phyloP scores from a whole-genome alignment of 176 grass and related monocot genomes.

The Ensete glaucum region DNA sequence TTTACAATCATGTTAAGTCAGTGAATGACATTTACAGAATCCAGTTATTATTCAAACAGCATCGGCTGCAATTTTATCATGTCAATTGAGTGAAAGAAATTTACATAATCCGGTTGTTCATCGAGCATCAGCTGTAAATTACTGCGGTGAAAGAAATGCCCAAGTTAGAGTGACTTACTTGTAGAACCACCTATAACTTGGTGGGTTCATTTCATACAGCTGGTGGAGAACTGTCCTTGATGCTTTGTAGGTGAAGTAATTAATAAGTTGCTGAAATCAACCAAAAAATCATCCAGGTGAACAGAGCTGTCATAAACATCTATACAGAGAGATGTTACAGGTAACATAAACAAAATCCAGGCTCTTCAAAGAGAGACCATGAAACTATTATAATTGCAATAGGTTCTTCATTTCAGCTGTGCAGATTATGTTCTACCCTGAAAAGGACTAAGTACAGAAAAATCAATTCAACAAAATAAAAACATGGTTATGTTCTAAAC shows the following conservation, averaged over 20 bases:
- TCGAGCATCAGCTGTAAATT: background rate
- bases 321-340: background rate
- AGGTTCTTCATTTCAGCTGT: no score
- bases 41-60: background rate
- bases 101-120: background rate
- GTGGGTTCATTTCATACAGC: conserved; percentile 98
- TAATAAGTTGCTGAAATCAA: conserved; percentile 68
- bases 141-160: background rate
- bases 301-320: background rate
- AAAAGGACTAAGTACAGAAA: no score
- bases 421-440: no score
- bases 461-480: no score
- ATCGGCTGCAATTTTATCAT: no score
- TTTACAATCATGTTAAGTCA: background rate
- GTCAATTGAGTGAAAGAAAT: background rate
- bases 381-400: no score
- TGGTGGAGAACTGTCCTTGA: conserved; percentile 71
- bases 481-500: no score
- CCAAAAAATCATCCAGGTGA: background rate
- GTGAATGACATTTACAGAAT: background rate
- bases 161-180: conserved; percentile 36
- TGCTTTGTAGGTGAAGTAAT: conserved; percentile 93
- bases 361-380: background rate
- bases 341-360: background rate
- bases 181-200: conserved; percentile 81